Conservation (phyloP, 768 basidiomycete species). For the Kwoniella botswanensis region DNA sequence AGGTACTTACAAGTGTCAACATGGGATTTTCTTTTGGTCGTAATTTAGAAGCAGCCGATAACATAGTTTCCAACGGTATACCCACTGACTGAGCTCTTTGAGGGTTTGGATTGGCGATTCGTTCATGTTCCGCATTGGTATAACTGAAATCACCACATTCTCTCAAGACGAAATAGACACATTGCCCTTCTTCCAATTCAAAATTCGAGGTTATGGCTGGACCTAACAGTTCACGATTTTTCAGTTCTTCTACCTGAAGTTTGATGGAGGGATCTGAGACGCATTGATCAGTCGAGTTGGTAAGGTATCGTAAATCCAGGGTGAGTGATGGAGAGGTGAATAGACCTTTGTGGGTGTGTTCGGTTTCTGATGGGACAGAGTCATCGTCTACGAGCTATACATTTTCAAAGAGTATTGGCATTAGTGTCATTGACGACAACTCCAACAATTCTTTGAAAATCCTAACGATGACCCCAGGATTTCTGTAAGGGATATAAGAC, state of each 20-base stretch:
- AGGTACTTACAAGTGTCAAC: conserved; percentile 65
- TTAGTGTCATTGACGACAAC: no score
- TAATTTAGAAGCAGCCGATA: conserved; percentile 62
- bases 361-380: conserved; percentile 39
- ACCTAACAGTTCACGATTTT: conserved; percentile 73
- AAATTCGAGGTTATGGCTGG: conserved; percentile 67
- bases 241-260: conserved; percentile 67
- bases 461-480: neutral
- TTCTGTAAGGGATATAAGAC: neutral
- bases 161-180: conserved; percentile 84
- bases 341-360: conserved; percentile 62
- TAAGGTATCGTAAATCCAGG: conserved; percentile 75
- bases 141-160: conserved; percentile 64
- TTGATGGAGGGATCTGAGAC: conserved; percentile 63
- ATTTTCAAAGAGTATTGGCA: no score
- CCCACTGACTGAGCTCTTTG: conserved; percentile 62
- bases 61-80: conserved; percentile 63
- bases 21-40: conserved; percentile 71
- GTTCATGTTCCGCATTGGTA: conserved; percentile 45
- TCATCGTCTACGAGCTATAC: conserved; percentile 58
- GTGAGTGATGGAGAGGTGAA: conserved; percentile 52
- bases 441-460: no score
- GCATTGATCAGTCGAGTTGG: conserved; percentile 66
- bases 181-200: conserved; percentile 78
- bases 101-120: conserved; percentile 58